Evolutionary conservation across 2,329 filamentous ascomycete species (phyloP), one percentile per base, ranked within the genome.

Genomic region (Grosmannia clavigera): DNA sequence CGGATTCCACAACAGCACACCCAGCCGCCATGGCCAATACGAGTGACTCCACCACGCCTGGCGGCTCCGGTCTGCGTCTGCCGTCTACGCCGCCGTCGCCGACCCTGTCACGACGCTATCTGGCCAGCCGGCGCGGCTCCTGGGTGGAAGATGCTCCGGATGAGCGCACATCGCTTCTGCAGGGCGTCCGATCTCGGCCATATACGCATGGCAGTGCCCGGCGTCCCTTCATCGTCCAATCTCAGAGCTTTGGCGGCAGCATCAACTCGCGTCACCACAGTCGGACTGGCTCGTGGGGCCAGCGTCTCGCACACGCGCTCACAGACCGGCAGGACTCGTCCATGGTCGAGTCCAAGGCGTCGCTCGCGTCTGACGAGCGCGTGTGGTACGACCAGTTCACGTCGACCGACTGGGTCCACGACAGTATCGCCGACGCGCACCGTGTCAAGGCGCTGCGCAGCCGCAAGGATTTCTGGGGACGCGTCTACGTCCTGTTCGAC

Each of bases 361-460:
- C 83, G 5, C 73, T 87, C 11, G 57, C 84, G 66, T 77, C 86
- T 57, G 89, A 96, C 68, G 91, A 97, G 66, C 85, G 94, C 62
- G 88, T 95, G 11, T 97, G 94, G 94, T 97, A 97, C 74, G 94
- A 99, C 76, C 94, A 99, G 73, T 96, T 96, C 69, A 96, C 91
- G 6, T 95, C 90, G 7, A 96, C 90, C 60, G 92, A 99, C 72
- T 99, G 94, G 94, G 92, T 99, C 0, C 92, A 96, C 70, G 94
- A 99, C 72, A 92, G 88, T 71, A 96, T 99, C 66, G 90, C 91
- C 68, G 94, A 97, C 73, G 90, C 92, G 11, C 90, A 91, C 67
- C 88, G 94, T 31, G 84, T 95, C 57, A 94, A 95, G 71, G 85
- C 85, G 58, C 79, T 99, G 48, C 84, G 90, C 57, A 85, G 81